phyloP scores from a whole-genome alignment of 768 basidiomycete species.

The Naganishia onofrii region DNA sequence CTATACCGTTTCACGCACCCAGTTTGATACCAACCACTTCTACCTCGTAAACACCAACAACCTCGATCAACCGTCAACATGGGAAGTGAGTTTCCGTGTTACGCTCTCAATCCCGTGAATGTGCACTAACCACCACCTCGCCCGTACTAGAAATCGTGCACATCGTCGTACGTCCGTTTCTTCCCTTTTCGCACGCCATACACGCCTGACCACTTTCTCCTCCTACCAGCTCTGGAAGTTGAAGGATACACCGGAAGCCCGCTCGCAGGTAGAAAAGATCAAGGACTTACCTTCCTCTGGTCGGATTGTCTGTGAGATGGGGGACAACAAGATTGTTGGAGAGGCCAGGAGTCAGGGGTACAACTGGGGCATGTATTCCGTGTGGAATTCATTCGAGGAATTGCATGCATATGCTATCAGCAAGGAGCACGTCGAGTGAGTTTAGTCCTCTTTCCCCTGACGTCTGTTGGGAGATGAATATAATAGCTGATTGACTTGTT shows the following conservation, averaged over 20 bases:
- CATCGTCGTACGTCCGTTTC: constrained; percentile 23
- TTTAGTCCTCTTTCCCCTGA: neutral
- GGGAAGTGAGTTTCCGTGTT: constrained; percentile 7
- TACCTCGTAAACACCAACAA: neutral
- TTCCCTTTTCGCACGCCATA: neutral
- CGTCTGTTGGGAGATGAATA: too few species aligned
- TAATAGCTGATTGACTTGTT: neutral
- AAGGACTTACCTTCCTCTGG: constrained; percentile 11
- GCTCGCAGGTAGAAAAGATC: constrained; percentile 13
- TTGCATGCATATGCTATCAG: constrained; percentile 26
- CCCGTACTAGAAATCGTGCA: constrained; percentile 24
- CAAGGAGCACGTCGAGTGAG: constrained; percentile 32
- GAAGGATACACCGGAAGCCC: constrained; percentile 22
- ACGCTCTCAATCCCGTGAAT: too few species aligned
- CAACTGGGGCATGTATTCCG: constrained; percentile 29
- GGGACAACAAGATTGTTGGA: constrained; percentile 16
- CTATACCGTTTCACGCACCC: too few species aligned
- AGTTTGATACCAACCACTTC: too few species aligned
- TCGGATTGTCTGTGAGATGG: constrained; percentile 14
- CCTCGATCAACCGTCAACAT: neutral
- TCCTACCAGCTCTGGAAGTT: constrained; percentile 26
- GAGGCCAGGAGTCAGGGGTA: constrained; percentile 18
- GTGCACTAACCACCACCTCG: too few species aligned
- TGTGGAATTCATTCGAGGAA: constrained; percentile 24
- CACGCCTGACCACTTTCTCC: neutral